These are phyloP conservation scores for Acer yangbiense DNA, from an alignment of 345 rosid species.

Conservation along the genomic window DNA sequence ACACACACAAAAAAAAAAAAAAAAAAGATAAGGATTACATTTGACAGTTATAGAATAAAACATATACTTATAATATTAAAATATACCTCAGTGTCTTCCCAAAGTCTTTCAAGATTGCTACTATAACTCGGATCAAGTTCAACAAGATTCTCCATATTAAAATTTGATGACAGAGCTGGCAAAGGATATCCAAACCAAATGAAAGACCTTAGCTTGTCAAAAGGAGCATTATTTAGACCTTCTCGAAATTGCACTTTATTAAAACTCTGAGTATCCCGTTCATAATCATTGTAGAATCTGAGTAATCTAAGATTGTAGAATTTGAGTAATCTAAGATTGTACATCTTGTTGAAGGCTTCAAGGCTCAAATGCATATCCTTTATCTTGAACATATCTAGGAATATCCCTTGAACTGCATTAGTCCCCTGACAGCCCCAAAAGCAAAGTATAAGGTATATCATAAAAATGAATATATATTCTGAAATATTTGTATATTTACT, in stretches of 20 bases:
- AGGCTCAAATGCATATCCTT: too few species aligned
- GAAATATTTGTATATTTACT: too few species aligned
- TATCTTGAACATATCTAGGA: too few species aligned
- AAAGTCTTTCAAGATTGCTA: neutral
- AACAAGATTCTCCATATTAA: conserved; percentile 14
- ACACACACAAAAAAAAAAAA: neutral
- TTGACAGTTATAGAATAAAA: neutral
- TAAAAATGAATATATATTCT: too few species aligned
- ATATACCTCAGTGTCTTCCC: neutral
- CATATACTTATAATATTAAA: neutral
- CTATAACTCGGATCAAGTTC: neutral
- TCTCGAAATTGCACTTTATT: neutral
- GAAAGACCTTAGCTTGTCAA: neutral
- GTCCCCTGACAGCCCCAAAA: too few species aligned
- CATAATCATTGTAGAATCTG: too few species aligned
- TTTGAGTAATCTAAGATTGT: too few species aligned
- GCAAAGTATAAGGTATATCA: too few species aligned
- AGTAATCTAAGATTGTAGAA: too few species aligned
- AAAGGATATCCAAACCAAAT: conserved; percentile 5
- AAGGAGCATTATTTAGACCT: neutral
- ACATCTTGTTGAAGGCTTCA: too few species aligned
- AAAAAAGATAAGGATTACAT: neutral
- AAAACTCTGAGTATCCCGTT: too few species aligned
- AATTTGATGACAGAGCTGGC: neutral
- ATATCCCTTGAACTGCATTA: too few species aligned